Conservation (phyloP, 139 green algal genomes). For the Coelastrella sp. region DNA sequence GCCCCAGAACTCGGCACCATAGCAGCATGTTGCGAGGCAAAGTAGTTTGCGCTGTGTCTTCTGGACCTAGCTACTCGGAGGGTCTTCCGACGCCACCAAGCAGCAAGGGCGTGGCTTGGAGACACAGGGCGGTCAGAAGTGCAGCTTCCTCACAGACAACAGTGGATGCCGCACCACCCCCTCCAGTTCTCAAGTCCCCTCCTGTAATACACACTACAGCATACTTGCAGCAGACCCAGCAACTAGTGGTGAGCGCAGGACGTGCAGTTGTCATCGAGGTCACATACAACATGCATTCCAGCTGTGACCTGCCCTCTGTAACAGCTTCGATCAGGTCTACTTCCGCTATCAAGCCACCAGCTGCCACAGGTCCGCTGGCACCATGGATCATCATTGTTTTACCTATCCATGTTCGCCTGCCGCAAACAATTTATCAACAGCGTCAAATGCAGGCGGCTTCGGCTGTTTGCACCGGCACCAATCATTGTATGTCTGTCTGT, state of each 20-base stretch:
- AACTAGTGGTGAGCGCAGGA: slow-evolving; percentile 24
- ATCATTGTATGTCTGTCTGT: neutral
- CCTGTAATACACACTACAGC: slow-evolving; percentile 46
- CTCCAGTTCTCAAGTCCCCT: neutral
- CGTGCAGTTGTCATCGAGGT: no score
- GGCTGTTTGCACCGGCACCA: neutral
- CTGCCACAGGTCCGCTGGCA: no score
- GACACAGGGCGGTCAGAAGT: neutral
- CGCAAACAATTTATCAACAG: no score
- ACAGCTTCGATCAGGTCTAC: no score
- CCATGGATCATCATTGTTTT: no score
- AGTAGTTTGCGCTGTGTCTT: neutral
- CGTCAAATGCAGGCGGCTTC: no score
- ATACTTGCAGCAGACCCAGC: slow-evolving; percentile 43
- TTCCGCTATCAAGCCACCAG: no score
- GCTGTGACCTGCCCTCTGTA: no score
- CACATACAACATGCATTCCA: no score
- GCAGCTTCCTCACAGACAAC: neutral
- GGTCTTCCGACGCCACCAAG: neutral
- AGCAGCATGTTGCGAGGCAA: neutral
- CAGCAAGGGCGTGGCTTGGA: neutral
- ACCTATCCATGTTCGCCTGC: no score
- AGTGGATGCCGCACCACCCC: neutral
- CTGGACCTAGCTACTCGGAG: neutral
- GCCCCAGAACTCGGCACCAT: no score